Evolutionary conservation across 495 filamentous ascomycete genomes (phyloP).

Genomic region (Cudoniella acicularis): DNA sequence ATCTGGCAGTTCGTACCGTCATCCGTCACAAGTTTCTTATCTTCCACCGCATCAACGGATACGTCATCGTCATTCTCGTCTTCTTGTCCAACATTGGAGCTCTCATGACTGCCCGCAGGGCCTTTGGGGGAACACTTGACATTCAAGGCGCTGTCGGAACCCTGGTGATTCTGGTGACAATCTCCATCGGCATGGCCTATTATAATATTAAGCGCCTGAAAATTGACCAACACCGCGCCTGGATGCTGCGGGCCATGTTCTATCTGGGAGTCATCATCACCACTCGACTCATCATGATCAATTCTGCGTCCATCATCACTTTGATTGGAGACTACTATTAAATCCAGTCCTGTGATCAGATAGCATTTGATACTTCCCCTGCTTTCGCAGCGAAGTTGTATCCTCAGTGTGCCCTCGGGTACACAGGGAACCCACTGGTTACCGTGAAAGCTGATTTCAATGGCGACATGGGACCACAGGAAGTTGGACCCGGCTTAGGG

Average conservation of each 20-base stretch:
- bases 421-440: constrained; percentile 19
- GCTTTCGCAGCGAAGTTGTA: constrained; percentile 28
- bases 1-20: constrained; percentile 48
- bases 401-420: constrained; percentile 35
- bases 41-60: constrained; percentile 53
- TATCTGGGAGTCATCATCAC: constrained; percentile 47
- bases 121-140: constrained; percentile 42
- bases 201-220: constrained; percentile 49
- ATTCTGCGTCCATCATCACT: constrained; percentile 32
- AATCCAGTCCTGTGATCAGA: constrained; percentile 38
- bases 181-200: constrained; percentile 34
- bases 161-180: constrained; percentile 34
- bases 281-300: constrained; percentile 37
- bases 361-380: constrained; percentile 26
- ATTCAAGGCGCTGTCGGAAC: constrained; percentile 35
- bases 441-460: constrained; percentile 31
- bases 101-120: constrained; percentile 38
- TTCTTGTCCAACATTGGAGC: constrained; percentile 35
- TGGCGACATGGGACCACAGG: constrained; percentile 17
- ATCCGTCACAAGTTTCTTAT: constrained; percentile 43
- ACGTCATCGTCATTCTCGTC: constrained; percentile 39
- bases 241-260: constrained; percentile 50
- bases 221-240: constrained; percentile 53
- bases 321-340: constrained; percentile 31
- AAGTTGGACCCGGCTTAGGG: constrained; percentile 35